Evolutionary conservation across 2,329 filamentous ascomycete species (phyloP), one percentile per base, ranked within the genome.

Genomic region (Huntiella omanensis): DNA sequence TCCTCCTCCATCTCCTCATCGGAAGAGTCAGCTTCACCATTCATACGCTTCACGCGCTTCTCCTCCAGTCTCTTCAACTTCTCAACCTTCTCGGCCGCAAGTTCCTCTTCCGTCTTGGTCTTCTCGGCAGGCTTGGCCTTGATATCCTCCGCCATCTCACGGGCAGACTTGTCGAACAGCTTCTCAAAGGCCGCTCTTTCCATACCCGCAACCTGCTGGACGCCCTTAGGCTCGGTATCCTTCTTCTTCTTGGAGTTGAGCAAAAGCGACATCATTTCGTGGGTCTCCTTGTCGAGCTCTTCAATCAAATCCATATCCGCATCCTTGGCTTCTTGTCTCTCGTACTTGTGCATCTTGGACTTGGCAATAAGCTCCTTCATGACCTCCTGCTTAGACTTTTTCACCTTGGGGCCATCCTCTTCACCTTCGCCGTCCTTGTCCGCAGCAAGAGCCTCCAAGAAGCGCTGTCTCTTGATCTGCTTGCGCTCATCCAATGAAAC

Each of bases 361-460:
- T 98, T 98, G 50, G 87, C 84, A 53, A 98, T 95, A 51, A 98
- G 72, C 61, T 98, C 92, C 56, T 94, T 82, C 84, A 96, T 95
- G 43, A 98, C 83, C 61, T 98, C 91, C 46, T 91, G 83, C 64
- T 95, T 96, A 3, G 80, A 80, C 66, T 95, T 98, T 62, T 94
- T 95, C 49, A 80, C 73, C 55, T 88, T 81, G 0, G 85, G 86
- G 52, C 78, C 65, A 15, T 68, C 68, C 33, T 69, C 68, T 4
- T 64, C 65, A 4, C 66, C 67, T 0, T 67, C 67, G 4, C 66
- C 67, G 3, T 63, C 65, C 2, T 66, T 69, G n/a, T 62, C 65
- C 28, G 62, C 64, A 15, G 43, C 40, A 1, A 64, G 69, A 28
- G 66, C 62, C 16, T 63, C 56, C 22, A 59, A 59, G 19, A 66